These are phyloP conservation scores for Entoloma clypeatum DNA, from an alignment of 1,284 basidiomycete species.

Conservation along the genomic window DNA sequence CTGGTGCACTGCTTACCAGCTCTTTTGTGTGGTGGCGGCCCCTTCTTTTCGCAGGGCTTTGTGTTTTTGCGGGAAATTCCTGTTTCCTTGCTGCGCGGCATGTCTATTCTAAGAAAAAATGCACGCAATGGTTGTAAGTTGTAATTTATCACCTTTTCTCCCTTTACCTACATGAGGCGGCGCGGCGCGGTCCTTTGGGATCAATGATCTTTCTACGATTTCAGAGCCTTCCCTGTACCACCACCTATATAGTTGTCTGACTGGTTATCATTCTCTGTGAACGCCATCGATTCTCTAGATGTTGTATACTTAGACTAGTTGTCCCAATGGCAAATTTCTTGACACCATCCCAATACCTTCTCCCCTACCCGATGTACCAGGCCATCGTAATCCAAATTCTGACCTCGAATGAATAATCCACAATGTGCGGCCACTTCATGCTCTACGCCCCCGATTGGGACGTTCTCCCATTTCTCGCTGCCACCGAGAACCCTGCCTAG, in stretches of 20 bases:
- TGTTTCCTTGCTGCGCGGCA: constrained; percentile 25
- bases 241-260: not conserved
- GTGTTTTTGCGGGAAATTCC: constrained; percentile 21
- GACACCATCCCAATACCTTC: constrained; percentile 42
- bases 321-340: constrained; percentile 16
- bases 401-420: constrained; percentile 48
- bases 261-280: too few relatives aligned
- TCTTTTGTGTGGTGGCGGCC: constrained; percentile 17
- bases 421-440: constrained; percentile 55
- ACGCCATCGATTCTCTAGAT: too few relatives aligned
- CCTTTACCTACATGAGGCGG: too few relatives aligned
- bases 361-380: constrained; percentile 44
- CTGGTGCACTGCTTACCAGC: constrained; percentile 22
- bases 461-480: constrained; percentile 45
- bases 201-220: too few relatives aligned
- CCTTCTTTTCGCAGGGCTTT: constrained; percentile 8
- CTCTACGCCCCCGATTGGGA: constrained; percentile 43
- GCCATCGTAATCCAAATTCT: constrained; percentile 47
- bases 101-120: constrained; percentile 20
- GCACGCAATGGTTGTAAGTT: constrained; percentile 25
- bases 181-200: too few relatives aligned
- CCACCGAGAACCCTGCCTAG: constrained; percentile 39
- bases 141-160: too few relatives aligned
- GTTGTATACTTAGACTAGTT: too few relatives aligned
- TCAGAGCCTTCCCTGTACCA: not conserved